phyloP scores from a whole-genome alignment of 192 early-diverging fungal species.

The Funneliformis geosporum region DNA sequence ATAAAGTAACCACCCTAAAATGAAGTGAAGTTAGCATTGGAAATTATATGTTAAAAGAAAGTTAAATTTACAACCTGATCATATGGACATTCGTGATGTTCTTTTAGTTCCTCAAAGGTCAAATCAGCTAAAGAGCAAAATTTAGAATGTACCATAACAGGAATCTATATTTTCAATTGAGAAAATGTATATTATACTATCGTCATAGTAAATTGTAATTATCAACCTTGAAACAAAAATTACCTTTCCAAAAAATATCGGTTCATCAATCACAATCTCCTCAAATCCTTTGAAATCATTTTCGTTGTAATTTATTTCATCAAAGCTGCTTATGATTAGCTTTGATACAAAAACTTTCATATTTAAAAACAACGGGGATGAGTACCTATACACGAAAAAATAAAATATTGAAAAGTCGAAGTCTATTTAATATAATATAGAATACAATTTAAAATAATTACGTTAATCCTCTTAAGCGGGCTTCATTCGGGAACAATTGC shows the following conservation, averaged over 20 bases:
- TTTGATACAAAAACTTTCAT: neutral
- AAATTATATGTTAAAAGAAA: neutral
- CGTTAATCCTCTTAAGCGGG: slow-evolving; percentile 91
- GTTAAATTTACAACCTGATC: slow-evolving; percentile 40
- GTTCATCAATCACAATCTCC: slow-evolving; percentile 39
- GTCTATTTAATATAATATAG: no score
- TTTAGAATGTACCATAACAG: slow-evolving; percentile 93
- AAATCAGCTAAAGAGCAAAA: slow-evolving; percentile 82
- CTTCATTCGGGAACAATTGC: slow-evolving; percentile 87
- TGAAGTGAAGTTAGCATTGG: neutral
- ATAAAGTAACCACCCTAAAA: slow-evolving; percentile 98
- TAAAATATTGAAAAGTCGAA: no score
- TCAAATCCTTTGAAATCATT: slow-evolving; percentile 44
- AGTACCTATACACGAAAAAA: neutral
- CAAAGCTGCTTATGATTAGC: neutral
- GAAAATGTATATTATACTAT: no score
- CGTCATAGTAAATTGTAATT: no score
- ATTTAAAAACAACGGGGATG: neutral
- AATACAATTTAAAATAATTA: slow-evolving; percentile 30
- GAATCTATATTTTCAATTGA: slow-evolving; percentile 62
- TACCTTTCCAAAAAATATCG: slow-evolving; percentile 83
- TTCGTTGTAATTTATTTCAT: neutral
- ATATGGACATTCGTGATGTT: slow-evolving; percentile 87
- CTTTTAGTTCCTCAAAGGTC: slow-evolving; percentile 68
- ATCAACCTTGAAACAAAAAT: neutral